Base-by-base conservation (phyloP, 257 asterid species). In the Phtheirospermum japonicum region DNA sequence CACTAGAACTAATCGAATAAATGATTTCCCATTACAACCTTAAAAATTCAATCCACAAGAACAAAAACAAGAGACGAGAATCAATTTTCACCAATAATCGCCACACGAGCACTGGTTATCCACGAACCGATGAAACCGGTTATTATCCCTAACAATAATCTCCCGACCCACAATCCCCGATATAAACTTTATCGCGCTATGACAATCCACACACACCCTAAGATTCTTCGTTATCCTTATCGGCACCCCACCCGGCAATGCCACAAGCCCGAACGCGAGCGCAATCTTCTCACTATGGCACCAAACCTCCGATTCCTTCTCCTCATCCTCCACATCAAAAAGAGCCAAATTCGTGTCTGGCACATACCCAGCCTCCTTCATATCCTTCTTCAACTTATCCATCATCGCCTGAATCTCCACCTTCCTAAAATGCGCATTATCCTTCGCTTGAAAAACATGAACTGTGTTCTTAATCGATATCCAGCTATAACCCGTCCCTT, bases 131-230 rank as follows among this genome's bases (percentile, higher is more conserved):
- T 90, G 97, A 75, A 85, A 90, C 46, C 90, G 69, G 63, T 77
- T 85, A 61, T 82, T 90, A 61, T 90, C 97, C 66, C 97, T 80
- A 32, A 90, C 88, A 8, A 85, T 68, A 55, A 90, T 87, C 75
- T 90, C 95, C 62, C 97, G 60, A 8, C 76, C 71, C 62, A 77
- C 84, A 75, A 90, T 84, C 33, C 90, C 74, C 0, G 93, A 82
- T 33, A 87, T 83, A 77, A 85, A 79, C 74, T 85, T 90, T 16
- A 90, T 82, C 13, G 96, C 97, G 67, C 90, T 82, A 65, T 90
- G 97, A 63, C 95, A 90, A 66, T 90, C 97, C 67, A 85, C 90
- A 73, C 97, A 90, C 9, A 90, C 84, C 70, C 97, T 79, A 18
- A 90, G 80, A 57, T 90, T 90, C 75, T 87, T 90, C 1, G 85